Base-by-base conservation (phyloP, 2,329 filamentous ascomycete species). In the Diaporthe aspalathi region DNA sequence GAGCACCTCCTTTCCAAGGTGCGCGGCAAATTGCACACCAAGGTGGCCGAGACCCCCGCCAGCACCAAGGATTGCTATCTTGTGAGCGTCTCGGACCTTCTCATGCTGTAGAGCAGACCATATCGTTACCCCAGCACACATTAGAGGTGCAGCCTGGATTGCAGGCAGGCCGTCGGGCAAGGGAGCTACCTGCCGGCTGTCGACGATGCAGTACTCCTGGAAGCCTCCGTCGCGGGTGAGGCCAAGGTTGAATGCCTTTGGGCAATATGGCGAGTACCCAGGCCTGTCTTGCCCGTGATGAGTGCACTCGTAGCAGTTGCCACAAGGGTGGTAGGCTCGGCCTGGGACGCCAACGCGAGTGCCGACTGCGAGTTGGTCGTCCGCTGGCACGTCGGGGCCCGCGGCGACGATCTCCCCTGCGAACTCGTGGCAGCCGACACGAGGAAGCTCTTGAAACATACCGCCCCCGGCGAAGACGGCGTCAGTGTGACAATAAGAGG, bases 31-130 rank as follows among this genome's bases (percentile, higher is more conserved):
- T 12, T 62, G 57, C 20, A 62, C 57, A 3, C 57, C 57, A 5
- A 62, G 27, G 27, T 62, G 57, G 11, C 57, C 57, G 11, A 62
- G 57, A 47, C 57, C 57, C 17, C 57, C 57, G 12, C 57, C 57
- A 4, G 57, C 57, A 27, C 57, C 57, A 4, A 47, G 12, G 27
- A 62, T 62, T 0, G 57, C 57, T 0, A 62, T 20, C 11, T 16
- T 47, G 40, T n/a, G 57, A 6, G 38, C 57, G 6, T 17, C 40
- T 11, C 57, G 57, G 40, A 45, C 57, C 24, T 45, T 47, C 20
- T 62, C 57, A 1, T 60, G 56, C 16, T 60, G 56, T 5, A 62
- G 57, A 17, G 57, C 57, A 22, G 38, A 29, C 57, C 57, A 62
- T 3, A 62, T 62, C 2, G 57, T 62, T 11, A 62, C 17, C 12